Conservation (phyloP, 1,284 basidiomycete species). For the Pseudozyma sp. region DNA sequence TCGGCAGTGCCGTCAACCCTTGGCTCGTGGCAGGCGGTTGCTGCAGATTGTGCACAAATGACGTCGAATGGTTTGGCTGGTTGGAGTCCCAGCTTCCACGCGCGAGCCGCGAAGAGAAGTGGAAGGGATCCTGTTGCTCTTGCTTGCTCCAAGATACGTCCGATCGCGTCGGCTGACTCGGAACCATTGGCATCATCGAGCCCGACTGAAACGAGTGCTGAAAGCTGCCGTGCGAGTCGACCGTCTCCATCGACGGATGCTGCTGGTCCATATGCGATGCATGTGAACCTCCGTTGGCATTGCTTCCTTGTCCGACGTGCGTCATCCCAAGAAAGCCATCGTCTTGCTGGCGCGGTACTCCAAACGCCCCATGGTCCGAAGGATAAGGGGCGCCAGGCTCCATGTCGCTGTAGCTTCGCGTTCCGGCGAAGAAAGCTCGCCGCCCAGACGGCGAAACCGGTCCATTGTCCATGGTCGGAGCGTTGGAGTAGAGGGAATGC, state of each 20-base stretch:
- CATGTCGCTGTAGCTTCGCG: constrained; percentile 18
- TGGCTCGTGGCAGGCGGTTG: constrained; percentile 45
- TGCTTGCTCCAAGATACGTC: constrained; percentile 22
- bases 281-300: constrained; percentile 7
- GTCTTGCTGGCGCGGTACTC: constrained; percentile 23
- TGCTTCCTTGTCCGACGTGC: constrained; percentile 10
- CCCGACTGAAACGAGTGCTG: constrained; percentile 24
- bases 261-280: constrained; percentile 14
- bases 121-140: constrained; percentile 31
- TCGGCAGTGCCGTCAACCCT: constrained; percentile 26
- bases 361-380: constrained; percentile 12
- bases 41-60: constrained; percentile 28
- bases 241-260: constrained; percentile 4
- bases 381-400: constrained; percentile 5
- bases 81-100: constrained; percentile 51
- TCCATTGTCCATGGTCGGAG: constrained; percentile 8
- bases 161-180: constrained; percentile 34
- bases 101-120: constrained; percentile 32
- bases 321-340: constrained; percentile 14
- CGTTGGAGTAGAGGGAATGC: constrained; percentile 20
- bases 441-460: constrained; percentile 20
- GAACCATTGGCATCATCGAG: constrained; percentile 25
- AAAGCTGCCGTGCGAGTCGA: constrained; percentile 5
- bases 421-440: constrained; percentile 8
- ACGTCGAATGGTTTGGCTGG: constrained; percentile 22